These are phyloP conservation scores for Pseudisothecium myosuroides DNA, from an alignment of 225 moss, liverwort and hornwort genomes.

Conservation along the genomic window DNA sequence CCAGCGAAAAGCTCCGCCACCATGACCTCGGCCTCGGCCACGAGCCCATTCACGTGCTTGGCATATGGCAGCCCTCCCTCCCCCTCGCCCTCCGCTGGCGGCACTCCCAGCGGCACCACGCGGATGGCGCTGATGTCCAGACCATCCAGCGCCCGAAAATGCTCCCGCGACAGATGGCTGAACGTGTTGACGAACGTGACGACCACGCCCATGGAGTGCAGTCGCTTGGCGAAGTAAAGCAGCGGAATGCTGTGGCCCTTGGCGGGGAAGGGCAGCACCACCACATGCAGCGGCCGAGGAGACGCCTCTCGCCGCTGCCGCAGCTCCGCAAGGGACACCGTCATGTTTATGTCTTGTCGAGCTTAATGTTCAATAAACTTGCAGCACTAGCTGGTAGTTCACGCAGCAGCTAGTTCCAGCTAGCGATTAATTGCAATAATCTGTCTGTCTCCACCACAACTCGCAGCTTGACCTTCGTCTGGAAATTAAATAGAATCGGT, in stretches of 20 bases:
- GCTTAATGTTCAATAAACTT: not conserved
- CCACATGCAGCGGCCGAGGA: not conserved
- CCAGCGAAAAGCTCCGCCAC: not conserved
- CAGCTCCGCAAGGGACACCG: not conserved
- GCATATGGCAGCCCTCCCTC: not conserved
- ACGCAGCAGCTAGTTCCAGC: not conserved
- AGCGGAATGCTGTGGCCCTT: slow-evolving; percentile 21
- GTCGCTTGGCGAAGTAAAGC: slow-evolving; percentile 10
- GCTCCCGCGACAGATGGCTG: not conserved
- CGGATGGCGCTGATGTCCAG: not conserved
- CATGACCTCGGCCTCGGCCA: not conserved
- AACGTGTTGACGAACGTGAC: slow-evolving; percentile 12
- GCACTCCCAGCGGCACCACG: not conserved
- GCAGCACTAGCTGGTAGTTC: not conserved
- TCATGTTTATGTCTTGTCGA: not conserved
- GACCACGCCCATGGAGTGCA: not conserved
- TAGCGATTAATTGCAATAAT: not conserved
- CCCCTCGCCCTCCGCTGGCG: not conserved
- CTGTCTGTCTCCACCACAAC: not conserved
- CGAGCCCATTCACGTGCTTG: not conserved
- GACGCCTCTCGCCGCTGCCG: not conserved
- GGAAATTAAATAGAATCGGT: not conserved
- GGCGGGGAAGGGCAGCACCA: slow-evolving; percentile 13
- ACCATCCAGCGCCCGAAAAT: not conserved
- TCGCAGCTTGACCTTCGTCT: not conserved